Conservation (phyloP, 2,329 filamentous ascomycete species). For the Alternaria triticina region DNA sequence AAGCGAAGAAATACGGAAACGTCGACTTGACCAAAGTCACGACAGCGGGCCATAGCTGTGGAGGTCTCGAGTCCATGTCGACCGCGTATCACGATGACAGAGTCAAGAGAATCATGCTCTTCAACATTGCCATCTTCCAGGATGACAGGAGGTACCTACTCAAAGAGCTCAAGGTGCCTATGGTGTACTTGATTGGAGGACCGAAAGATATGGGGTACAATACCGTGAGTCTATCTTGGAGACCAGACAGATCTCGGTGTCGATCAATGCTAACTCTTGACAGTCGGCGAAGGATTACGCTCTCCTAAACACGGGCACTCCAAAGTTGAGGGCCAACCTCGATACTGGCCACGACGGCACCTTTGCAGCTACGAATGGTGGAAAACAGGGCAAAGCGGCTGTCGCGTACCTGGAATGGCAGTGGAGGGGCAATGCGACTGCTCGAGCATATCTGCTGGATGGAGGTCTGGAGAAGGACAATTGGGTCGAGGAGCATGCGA, state of each 20-base stretch:
- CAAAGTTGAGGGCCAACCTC: slow-evolving; percentile 25
- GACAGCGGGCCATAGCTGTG: slow-evolving; percentile 26
- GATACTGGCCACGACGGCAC: slow-evolving; percentile 31
- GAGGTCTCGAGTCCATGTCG: slow-evolving; percentile 24
- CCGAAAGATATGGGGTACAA: slow-evolving; percentile 25
- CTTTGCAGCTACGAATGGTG: slow-evolving; percentile 25
- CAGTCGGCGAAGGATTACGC: slow-evolving; percentile 26
- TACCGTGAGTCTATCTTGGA: slow-evolving; percentile 12
- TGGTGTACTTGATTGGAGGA: slow-evolving; percentile 26
- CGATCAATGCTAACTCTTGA: background rate
- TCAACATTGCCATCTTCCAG: slow-evolving; percentile 29
- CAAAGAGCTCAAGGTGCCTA: slow-evolving; percentile 27
- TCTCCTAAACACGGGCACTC: slow-evolving; percentile 18
- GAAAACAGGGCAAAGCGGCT: slow-evolving; percentile 29
- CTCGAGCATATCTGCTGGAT: slow-evolving; percentile 21
- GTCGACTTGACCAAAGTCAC: slow-evolving; percentile 25
- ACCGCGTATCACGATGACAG: slow-evolving; percentile 26
- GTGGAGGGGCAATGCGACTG: slow-evolving; percentile 25
- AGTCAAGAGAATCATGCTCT: slow-evolving; percentile 25
- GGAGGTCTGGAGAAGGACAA: slow-evolving; percentile 26
- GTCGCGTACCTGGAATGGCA: slow-evolving; percentile 29
- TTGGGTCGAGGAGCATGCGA: slow-evolving; percentile 22
- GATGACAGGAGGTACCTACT: slow-evolving; percentile 26
- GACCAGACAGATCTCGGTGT: background rate
- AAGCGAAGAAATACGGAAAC: slow-evolving; percentile 27